These are phyloP conservation scores for Penicillium macrosclerotiorum DNA, from an alignment of 495 filamentous ascomycete genomes.

Conservation along the genomic window DNA sequence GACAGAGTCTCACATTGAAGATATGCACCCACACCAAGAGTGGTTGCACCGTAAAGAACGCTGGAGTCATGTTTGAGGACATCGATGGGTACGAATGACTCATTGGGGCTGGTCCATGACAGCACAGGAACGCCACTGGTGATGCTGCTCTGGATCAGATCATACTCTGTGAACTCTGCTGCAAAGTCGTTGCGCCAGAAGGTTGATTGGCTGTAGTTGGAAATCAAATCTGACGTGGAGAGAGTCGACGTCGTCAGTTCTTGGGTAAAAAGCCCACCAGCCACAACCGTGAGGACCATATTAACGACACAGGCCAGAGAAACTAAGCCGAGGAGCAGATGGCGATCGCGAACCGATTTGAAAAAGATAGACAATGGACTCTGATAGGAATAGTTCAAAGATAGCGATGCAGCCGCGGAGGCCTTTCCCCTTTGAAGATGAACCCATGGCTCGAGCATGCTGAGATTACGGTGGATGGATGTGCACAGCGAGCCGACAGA, in stretches of 20 bases:
- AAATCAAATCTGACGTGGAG: constrained; percentile 21
- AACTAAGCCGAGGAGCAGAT: constrained; percentile 31
- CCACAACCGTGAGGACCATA: constrained; percentile 33
- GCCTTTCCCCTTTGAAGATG: constrained; percentile 43
- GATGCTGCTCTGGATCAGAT: constrained; percentile 42
- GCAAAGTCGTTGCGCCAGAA: constrained; percentile 37
- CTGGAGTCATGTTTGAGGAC: constrained; percentile 23
- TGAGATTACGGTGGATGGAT: constrained; percentile 41
- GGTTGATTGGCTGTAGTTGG: constrained; percentile 36
- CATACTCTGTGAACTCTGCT: constrained; percentile 40
- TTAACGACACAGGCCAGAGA: constrained; percentile 38
- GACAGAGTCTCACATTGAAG: constrained; percentile 29
- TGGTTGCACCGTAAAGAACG: constrained; percentile 29
- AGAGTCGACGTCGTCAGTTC: constrained; percentile 30
- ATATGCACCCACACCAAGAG: constrained; percentile 31
- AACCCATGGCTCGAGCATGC: constrained; percentile 44
- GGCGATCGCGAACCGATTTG: constrained; percentile 33
- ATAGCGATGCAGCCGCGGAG: constrained; percentile 26
- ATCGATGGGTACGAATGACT: constrained; percentile 36
- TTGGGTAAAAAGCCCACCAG: constrained; percentile 40
- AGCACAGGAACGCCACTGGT: constrained; percentile 38
- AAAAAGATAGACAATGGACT: constrained; percentile 34
- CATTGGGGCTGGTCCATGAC: constrained; percentile 36
- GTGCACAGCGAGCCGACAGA: constrained; percentile 37
- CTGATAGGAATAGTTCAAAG: constrained; percentile 40